phyloP scores from a whole-genome alignment of 202 grass and related monocot species.

The Setaria viridis region DNA sequence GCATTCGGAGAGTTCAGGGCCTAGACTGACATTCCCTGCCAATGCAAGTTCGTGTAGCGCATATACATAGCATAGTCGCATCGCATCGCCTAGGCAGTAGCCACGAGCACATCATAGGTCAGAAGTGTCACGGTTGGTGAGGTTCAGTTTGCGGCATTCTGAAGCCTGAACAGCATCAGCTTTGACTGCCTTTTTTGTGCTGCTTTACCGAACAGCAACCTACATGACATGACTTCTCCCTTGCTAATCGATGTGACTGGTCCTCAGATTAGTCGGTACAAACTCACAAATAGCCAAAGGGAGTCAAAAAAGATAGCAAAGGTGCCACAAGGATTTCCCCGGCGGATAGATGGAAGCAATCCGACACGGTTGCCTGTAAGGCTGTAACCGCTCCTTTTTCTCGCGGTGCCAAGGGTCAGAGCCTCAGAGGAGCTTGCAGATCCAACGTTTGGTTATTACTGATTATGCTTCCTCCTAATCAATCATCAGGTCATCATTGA shows the following conservation, averaged over 20 bases:
- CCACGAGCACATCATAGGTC: background rate
- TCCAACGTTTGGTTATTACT: background rate
- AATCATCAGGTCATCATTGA: conserved; percentile 43
- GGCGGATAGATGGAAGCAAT: background rate
- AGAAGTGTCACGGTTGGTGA: background rate
- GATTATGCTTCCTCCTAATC: conserved; percentile 8
- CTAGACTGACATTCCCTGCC: too few relatives aligned
- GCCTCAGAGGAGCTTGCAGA: background rate
- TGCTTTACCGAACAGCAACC: background rate
- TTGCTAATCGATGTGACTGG: background rate
- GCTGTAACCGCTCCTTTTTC: background rate
- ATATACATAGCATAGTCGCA: too few relatives aligned
- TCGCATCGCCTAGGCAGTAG: too few relatives aligned
- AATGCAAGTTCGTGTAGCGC: too few relatives aligned
- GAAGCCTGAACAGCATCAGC: background rate
- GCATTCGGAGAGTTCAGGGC: too few relatives aligned
- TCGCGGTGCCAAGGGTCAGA: background rate
- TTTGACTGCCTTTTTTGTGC: background rate
- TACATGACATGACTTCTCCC: conserved; percentile 12
- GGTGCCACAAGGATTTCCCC: background rate
- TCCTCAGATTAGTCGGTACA: background rate
- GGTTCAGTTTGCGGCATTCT: background rate
- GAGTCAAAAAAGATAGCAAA: background rate
- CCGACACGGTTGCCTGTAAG: background rate
- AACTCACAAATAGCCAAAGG: background rate